Conservation (phyloP, 352 stramenopile genomes). For the Phytophthora agathidicida region DNA sequence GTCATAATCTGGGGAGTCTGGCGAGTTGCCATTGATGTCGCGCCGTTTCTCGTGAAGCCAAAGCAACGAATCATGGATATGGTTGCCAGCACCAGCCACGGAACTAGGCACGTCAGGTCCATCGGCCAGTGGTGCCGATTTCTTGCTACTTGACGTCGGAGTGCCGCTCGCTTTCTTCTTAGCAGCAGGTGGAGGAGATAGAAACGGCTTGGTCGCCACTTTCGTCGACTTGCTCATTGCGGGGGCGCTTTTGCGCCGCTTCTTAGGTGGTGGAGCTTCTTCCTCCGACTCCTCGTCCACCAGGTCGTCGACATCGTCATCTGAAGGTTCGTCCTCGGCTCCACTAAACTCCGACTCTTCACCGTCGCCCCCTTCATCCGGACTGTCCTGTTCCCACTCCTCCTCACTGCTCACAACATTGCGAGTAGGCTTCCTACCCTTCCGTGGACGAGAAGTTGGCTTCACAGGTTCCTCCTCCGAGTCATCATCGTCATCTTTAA, state of each 20-base stretch:
- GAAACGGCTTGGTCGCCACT: conserved; percentile 37
- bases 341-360: conserved; percentile 69
- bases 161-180: conserved; percentile 34
- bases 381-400: conserved; percentile 52
- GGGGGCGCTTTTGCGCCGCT: conserved; percentile 48
- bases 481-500: conserved; percentile 88
- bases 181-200: conserved; percentile 37
- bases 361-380: conserved; percentile 37
- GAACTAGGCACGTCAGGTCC: conserved; percentile 29
- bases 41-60: conserved; percentile 90
- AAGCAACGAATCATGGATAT: conserved; percentile 92
- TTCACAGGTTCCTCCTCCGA: conserved; percentile 50
- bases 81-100: conserved; percentile 63
- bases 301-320: conserved; percentile 50
- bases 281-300: conserved; percentile 56
- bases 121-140: conserved; percentile 31
- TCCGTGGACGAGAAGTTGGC: conserved; percentile 26
- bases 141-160: conserved; percentile 29
- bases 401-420: conserved; percentile 59
- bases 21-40: conserved; percentile 88
- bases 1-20: conserved; percentile 92
- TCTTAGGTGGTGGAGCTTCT: conserved; percentile 38
- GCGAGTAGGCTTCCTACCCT: conserved; percentile 19
- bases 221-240: conserved; percentile 34
- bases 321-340: conserved; percentile 49